These are phyloP conservation scores for Abrus precatorius DNA, from an alignment of 306 rosid genomes.

Conservation along the genomic window DNA sequence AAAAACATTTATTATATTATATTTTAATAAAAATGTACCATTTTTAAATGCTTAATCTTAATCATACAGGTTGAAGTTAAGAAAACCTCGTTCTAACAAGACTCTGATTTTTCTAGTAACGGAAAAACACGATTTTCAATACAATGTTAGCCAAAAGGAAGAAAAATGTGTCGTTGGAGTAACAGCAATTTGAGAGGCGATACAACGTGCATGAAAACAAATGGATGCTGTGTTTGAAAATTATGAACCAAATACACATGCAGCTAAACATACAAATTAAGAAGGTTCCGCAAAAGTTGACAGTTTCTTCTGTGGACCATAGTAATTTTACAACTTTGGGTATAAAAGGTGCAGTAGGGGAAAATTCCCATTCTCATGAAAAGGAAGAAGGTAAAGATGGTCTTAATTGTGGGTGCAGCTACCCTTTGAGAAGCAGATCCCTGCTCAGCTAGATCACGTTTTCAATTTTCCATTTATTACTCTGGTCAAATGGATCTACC, in stretches of 20 bases:
- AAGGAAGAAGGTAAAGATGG: neutral
- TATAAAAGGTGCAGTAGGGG: neutral
- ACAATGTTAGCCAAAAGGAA: too few species aligned
- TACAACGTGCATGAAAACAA: too few species aligned
- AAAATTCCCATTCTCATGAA: neutral
- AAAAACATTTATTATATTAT: too few species aligned
- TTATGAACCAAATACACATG: neutral
- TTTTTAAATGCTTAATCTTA: too few species aligned
- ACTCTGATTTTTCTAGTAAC: too few species aligned
- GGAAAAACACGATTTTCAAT: too few species aligned
- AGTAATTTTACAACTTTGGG: slow-evolving; percentile 6
- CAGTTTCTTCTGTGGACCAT: neutral
- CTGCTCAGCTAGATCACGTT: neutral
- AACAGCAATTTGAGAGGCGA: too few species aligned
- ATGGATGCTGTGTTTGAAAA: neutral
- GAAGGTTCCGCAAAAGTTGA: slow-evolving; percentile 1
- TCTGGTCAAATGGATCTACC: slow-evolving; percentile 35
- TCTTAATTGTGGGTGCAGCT: slow-evolving; percentile 30
- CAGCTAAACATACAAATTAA: neutral
- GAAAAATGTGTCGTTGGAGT: too few species aligned
- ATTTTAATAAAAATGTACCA: too few species aligned
- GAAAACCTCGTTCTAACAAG: too few species aligned
- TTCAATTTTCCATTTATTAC: slow-evolving; percentile 42
- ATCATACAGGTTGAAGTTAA: too few species aligned
- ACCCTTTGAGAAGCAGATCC: neutral